Base-by-base conservation (phyloP, 495 filamentous ascomycete genomes). In the Umbilicaria muhlenbergii region DNA sequence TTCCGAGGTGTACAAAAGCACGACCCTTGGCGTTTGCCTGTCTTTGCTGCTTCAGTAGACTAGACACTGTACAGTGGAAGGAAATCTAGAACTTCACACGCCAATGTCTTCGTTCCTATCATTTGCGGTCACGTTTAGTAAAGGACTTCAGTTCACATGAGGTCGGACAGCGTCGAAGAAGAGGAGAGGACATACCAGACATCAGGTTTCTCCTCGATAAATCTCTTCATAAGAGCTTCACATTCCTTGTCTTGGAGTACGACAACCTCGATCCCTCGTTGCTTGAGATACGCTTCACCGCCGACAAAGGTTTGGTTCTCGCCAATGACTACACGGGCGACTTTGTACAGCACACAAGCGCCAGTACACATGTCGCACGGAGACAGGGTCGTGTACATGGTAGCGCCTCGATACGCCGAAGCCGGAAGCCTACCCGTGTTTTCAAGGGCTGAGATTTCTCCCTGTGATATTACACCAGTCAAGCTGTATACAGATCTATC, bases 311-410 rank as follows among this genome's bases (percentile, higher is more conserved):
- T 89, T 54, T 72, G 70, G 55, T 88, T 86, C 65, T 93, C 86
- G 7, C 85, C 86, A 63, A 92, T 74, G 32, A 93, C 83, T 2
- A 91, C 83, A 3, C 84, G 77, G 41, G 71, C 69, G 34, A 93
- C 74, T 51, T 81, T 81, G 64, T 86, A 91, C 43, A 88, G 68
- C 37, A 92, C 62, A 51, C 81, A 85, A 3, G 85, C 84, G 18
- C 84, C 84, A 12, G 84, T 80, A 68, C 83, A 89, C 84, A 91
- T 91, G 56, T 87, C 79, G 57, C 86, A 93, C 0, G 83, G 86
- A 12, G 84, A 88, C 4, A 92, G 65, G 2, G 86, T 89, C 8
- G 84, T 91, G 60, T 84, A 91, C 79, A 91, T 86, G 4, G 85
- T 91, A 35, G 76, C 67, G 35, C 81, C 80, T 50, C 68, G 62